Base-by-base conservation (phyloP, 2,329 filamentous ascomycete genomes). In the Thyridium curvatum region DNA sequence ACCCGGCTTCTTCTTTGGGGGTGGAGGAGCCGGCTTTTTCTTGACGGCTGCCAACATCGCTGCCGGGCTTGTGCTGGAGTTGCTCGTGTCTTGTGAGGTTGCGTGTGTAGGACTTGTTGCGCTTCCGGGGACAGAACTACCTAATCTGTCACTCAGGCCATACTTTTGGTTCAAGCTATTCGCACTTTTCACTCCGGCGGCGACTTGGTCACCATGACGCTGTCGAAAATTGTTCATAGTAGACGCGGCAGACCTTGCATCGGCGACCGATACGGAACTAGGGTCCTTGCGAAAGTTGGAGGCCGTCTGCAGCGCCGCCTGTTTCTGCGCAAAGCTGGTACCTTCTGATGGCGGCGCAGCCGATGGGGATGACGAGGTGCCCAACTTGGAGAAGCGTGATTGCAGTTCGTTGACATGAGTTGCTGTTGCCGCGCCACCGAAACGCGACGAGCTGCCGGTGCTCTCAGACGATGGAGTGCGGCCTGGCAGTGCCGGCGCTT, bases 161-260 rank as follows among this genome's bases (percentile, higher is more conserved):
- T 83, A 83, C 53, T 78, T 82, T 52, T 81, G 72, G 39, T 79
- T 76, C 40, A 82, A 49, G 2, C 62, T 65, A 43, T 72, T 75
- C 4, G 79, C 79, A 15, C 68, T 70, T 51, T 69, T 65, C 50
- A 72, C 68, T 0, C 82, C 82, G 6, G 74, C 62, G 2, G 75
- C 72, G 6, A 85, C 74, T 54, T 86, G 79, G 14, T 82, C 82
- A 4, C 81, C 77, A 50, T 87, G 82, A 18, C 81, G 65, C 53
- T 86, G 77, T 12, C 80, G 78, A 56, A 88, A 85, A 52, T 83
- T 82, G 46, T 78, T 81, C 30, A 74, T 73, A 30, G 79, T 84
- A 18, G 69, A 67, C 2, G 76, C 81, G 12, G 79, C 74, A 30
- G 68, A 61, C 42, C 66, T 69, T 8, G 74, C 68, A 50, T 86